A percentile compares a stretch with the other conserved stretches of the same genome.
phyloP scores from a whole-genome alignment of 2,329 filamentous ascomycete genomes.

The Trichoderma sp. region DNA sequence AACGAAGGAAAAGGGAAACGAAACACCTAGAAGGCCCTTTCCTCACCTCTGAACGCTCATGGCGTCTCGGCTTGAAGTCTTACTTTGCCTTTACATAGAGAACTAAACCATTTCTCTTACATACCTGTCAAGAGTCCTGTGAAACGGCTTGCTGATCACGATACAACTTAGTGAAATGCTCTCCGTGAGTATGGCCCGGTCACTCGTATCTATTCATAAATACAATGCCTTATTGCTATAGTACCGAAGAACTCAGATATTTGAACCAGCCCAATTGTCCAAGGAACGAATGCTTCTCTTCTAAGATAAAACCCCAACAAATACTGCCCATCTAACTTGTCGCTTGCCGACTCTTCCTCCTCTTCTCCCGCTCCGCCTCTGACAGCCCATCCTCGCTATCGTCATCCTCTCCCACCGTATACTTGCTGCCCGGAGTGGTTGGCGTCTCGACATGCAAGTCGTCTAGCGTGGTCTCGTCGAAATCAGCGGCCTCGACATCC shows the following conservation, averaged over 20 bases:
- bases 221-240: not conserved
- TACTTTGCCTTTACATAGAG: conserved; percentile 25
- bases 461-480: conserved; percentile 67
- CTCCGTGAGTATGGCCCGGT: not conserved
- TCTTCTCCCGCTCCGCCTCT: conserved; percentile 43
- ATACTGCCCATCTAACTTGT: conserved; percentile 6
- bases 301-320: not conserved
- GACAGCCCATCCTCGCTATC: conserved; percentile 54
- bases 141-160: not conserved
- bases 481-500: conserved; percentile 65
- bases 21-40: conserved; percentile 10
- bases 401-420: conserved; percentile 60
- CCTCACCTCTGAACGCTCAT: not conserved
- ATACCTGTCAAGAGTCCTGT: not conserved
- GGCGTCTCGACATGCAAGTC: conserved; percentile 59
- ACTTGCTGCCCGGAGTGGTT: conserved; percentile 49
- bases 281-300: not conserved
- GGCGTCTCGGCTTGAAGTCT: conserved; percentile 6
- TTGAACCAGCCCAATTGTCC: not conserved
- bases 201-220: not conserved
- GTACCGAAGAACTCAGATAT: not conserved
- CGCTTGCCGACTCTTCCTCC: not conserved
- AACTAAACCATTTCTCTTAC: conserved; percentile 1
- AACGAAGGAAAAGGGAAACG: not conserved
- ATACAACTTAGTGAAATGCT: not conserved